Evolutionary conservation across 495 filamentous ascomycete species (phyloP), one percentile per base, ranked within the genome.

Genomic region (Lasiosphaeria miniovina): DNA sequence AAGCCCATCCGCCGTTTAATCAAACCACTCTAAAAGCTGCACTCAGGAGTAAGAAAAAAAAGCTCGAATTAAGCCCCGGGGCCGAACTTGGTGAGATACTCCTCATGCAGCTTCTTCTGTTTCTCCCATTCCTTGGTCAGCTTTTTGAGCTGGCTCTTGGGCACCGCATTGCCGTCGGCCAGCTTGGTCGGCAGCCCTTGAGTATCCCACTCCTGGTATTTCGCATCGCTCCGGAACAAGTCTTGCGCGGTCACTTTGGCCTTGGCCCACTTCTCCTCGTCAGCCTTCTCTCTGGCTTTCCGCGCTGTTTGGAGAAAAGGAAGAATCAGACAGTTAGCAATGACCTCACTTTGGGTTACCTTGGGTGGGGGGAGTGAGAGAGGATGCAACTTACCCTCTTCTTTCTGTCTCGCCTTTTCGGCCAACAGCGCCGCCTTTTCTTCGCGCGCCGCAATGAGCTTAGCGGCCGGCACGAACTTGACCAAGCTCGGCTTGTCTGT

Each of bases 91-190:
- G 34, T 58, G 1, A 67, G 62, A 43, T 71, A 78, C 63, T 82
- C 77, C 35, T 96, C 89, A 70, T 96, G 89, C 58, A 83, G 65
- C 81, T 90, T 96, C 81, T 89, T 95, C 79, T 97, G 94, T 71
- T 78, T 85, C 68, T 96, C 90, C 91, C 90, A 96, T 34, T 90
- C 90, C 79, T 98, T 98, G 76, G 75, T 86, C 40, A 98, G 70
- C 82, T 91, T 95, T 82, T 97, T 98, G 38, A 60, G 59, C 64
- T 82, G 80, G 57, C 81, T 88, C 80, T 97, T 98, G 31, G 90
- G 80, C 33, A 98, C 75, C 68, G 95, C 91, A 63, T 83, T 83
- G 1, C 92, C 94, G 33, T 86, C 84, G 14, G 79, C 80, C 69
- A 90, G 84, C 71, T 83, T 89, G 4, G 83, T 88, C 9, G 94